These are phyloP conservation scores for Aciculosporium take DNA, from an alignment of 2,329 filamentous ascomycete species.

Conservation along the genomic window DNA sequence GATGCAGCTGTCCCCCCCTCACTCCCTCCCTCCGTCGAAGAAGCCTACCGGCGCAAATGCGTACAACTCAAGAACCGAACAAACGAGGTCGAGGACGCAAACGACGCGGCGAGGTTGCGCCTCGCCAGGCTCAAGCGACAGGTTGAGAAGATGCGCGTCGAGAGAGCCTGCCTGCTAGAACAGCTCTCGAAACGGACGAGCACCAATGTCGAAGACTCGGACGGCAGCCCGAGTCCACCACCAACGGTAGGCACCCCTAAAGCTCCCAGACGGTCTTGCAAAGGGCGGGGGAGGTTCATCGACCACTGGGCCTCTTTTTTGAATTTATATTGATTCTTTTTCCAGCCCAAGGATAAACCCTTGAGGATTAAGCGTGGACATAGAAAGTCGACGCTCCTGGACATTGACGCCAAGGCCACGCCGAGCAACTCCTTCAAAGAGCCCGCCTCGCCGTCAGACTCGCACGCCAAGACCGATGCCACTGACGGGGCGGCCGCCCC, in stretches of 20 bases:
- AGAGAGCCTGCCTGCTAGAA: slow-evolving; percentile 62
- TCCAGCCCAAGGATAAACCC: slow-evolving; percentile 63
- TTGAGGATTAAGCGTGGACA: slow-evolving; percentile 61
- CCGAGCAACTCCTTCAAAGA: slow-evolving; percentile 30
- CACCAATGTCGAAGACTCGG: slow-evolving; percentile 61
- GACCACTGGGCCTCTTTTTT: no score
- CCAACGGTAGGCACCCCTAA: slow-evolving; percentile 45
- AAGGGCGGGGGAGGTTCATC: no score
- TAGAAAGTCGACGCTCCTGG: slow-evolving; percentile 40
- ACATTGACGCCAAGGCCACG: slow-evolving; percentile 27
- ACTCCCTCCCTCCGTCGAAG: slow-evolving; percentile 79
- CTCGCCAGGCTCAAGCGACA: slow-evolving; percentile 69
- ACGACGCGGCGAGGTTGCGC: slow-evolving; percentile 68
- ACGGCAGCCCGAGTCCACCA: slow-evolving; percentile 66
- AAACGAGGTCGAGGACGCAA: slow-evolving; percentile 81
- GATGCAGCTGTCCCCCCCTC: slow-evolving; percentile 38
- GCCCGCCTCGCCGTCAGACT: slow-evolving; percentile 28
- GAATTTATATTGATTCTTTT: no score
- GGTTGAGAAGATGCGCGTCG: slow-evolving; percentile 81
- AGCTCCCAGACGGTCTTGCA: no score
- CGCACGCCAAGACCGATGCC: slow-evolving; percentile 15
- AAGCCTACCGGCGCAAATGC: slow-evolving; percentile 92
- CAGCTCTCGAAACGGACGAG: slow-evolving; percentile 62
- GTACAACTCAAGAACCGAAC: slow-evolving; percentile 86
- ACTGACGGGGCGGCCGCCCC: slow-evolving; percentile 12